Conservation (phyloP, 495 filamentous ascomycete species). For the Penicillium riverlandense region DNA sequence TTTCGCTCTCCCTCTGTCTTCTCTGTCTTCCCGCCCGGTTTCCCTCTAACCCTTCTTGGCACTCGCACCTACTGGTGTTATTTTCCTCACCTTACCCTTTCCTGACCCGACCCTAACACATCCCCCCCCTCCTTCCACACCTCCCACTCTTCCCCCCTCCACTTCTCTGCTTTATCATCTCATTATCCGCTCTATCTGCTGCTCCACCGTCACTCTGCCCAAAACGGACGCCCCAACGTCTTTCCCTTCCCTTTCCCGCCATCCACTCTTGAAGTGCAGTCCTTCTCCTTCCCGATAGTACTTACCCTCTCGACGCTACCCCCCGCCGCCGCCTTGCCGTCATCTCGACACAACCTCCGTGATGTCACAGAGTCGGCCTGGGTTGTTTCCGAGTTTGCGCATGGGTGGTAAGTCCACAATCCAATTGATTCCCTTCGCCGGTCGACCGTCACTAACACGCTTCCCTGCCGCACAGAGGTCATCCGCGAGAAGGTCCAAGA, state of each 20-base stretch:
- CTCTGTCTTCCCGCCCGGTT: neutral
- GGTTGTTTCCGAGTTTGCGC: constrained; percentile 67
- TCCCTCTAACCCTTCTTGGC: neutral
- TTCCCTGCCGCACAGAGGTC: constrained; percentile 58
- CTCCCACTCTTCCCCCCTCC: constrained; percentile 22
- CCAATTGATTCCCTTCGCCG: neutral
- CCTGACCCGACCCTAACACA: constrained; percentile 17
- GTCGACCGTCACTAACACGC: constrained; percentile 3
- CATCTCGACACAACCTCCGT: constrained; percentile 10
- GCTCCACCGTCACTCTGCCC: constrained; percentile 31
- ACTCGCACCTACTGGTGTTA: neutral
- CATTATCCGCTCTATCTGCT: constrained; percentile 16
- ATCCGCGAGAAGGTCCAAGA: constrained; percentile 99
- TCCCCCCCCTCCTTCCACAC: constrained; percentile 10
- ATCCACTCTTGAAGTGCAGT: too few relatives aligned
- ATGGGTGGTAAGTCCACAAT: constrained; percentile 65
- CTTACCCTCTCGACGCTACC: too few relatives aligned
- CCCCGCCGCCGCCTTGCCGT: too few relatives aligned
- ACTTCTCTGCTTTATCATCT: neutral
- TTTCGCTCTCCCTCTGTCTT: constrained; percentile 1
- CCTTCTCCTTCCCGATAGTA: too few relatives aligned
- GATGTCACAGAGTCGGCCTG: constrained; percentile 71
- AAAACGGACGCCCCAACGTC: constrained; percentile 45
- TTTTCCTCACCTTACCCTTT: constrained; percentile 39
- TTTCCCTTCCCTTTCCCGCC: constrained; percentile 20